Evolutionary conservation across 139 green algal species (phyloP).

Genomic region (Tetradesmus lagerheimii): DNA sequence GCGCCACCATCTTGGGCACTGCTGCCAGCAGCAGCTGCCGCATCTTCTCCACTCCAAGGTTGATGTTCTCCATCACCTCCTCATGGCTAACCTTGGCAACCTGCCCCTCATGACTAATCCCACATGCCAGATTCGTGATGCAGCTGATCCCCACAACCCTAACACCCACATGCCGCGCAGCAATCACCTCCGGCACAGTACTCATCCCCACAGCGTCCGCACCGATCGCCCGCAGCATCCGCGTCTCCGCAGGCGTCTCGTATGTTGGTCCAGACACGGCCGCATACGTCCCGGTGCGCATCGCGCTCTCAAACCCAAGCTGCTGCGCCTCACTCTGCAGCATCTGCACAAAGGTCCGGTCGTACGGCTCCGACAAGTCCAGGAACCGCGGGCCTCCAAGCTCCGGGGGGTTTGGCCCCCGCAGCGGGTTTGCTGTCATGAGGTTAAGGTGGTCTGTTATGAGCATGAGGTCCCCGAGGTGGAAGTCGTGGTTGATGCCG

Average conservation of each 20-base stretch:
- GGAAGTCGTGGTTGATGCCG: slow-evolving; percentile 49
- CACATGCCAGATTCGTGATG: slow-evolving; percentile 51
- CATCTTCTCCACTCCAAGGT: slow-evolving; percentile 37
- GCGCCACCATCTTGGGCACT: slow-evolving; percentile 36
- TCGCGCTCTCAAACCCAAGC: not conserved
- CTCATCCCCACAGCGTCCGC: slow-evolving; percentile 52
- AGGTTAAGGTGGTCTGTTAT: slow-evolving; percentile 55
- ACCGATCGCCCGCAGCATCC: slow-evolving; percentile 45
- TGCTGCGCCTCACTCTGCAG: slow-evolving; percentile 15
- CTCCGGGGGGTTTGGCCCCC: slow-evolving; percentile 44
- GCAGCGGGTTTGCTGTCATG: slow-evolving; percentile 48
- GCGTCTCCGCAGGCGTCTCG: slow-evolving; percentile 52
- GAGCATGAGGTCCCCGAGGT: slow-evolving; percentile 50
- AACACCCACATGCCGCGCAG: slow-evolving; percentile 38
- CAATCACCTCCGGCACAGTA: slow-evolving; percentile 54
- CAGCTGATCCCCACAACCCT: slow-evolving; percentile 45
- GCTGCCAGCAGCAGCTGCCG: slow-evolving; percentile 40
- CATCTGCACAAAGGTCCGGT: slow-evolving; percentile 14
- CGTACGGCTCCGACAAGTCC: slow-evolving; percentile 45
- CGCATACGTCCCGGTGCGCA: slow-evolving; percentile 44
- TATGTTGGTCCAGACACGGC: slow-evolving; percentile 49
- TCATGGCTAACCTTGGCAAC: slow-evolving; percentile 46
- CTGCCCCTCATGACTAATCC: slow-evolving; percentile 33
- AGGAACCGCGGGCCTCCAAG: slow-evolving; percentile 48
- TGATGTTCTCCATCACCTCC: slow-evolving; percentile 47